Conservation (phyloP, 106 monocot genomes). For the Chionographis japonica region DNA sequence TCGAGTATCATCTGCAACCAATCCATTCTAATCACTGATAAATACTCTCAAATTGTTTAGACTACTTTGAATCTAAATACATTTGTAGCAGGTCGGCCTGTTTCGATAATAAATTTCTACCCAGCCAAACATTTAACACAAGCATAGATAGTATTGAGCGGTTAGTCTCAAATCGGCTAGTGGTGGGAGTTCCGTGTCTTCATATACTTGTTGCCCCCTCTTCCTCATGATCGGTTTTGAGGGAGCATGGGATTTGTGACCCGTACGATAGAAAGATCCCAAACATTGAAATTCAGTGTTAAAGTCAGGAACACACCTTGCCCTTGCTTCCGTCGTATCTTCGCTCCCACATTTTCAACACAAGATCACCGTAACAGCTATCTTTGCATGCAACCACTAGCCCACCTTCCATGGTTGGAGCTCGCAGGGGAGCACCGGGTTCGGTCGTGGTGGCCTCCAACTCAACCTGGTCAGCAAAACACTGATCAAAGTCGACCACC, state of each 20-base stretch:
- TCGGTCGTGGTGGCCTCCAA: conserved; percentile 70
- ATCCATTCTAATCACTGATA: not conserved
- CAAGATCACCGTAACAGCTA: conserved; percentile 79
- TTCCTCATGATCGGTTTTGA: too few relatives aligned
- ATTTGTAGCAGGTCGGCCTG: too few relatives aligned
- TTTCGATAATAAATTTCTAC: too few relatives aligned
- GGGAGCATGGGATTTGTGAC: too few relatives aligned
- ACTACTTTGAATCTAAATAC: too few relatives aligned
- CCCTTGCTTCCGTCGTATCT: conserved; percentile 73
- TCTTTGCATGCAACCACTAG: conserved; percentile 83
- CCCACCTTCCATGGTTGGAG: conserved; percentile 86
- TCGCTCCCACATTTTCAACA: conserved; percentile 77
- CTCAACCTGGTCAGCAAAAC: conserved; percentile 50
- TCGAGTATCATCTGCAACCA: conserved; percentile 73
- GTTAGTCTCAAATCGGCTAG: too few relatives aligned
- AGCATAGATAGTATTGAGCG: too few relatives aligned
- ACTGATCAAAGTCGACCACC: too few relatives aligned
- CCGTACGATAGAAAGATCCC: too few relatives aligned
- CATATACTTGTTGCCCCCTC: too few relatives aligned
- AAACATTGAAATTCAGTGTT: not conserved
- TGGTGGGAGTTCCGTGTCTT: too few relatives aligned
- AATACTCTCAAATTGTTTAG: not conserved
- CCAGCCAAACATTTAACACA: too few relatives aligned
- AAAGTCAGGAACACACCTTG: conserved; percentile 44
- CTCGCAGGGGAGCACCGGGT: conserved; percentile 81